These are phyloP conservation scores for Scleroderma bovista DNA, from an alignment of 768 basidiomycete species.

Conservation along the genomic window DNA sequence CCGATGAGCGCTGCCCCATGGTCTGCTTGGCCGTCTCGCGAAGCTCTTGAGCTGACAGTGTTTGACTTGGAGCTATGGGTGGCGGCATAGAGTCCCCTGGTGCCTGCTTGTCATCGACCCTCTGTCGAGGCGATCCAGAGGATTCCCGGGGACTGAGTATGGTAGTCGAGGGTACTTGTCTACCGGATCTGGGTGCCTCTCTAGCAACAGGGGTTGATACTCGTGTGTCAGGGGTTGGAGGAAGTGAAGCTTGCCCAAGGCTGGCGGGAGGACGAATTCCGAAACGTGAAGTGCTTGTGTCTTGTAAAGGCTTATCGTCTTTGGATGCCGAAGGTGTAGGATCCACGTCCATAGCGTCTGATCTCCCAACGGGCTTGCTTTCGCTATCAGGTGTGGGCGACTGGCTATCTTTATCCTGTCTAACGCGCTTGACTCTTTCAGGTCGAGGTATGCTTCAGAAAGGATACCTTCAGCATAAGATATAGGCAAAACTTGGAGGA, in stretches of 20 bases:
- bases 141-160: constrained; percentile 28
- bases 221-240: constrained; percentile 14
- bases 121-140: constrained; percentile 36
- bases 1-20: constrained; percentile 36
- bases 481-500: not conserved
- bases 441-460: constrained; percentile 65
- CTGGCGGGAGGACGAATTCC: constrained; percentile 14
- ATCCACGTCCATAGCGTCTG: constrained; percentile 36
- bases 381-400: constrained; percentile 31
- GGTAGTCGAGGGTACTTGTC: constrained; percentile 8
- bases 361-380: constrained; percentile 14
- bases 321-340: constrained; percentile 11
- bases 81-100: constrained; percentile 64
- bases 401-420: constrained; percentile 33
- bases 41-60: constrained; percentile 70
- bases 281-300: constrained; percentile 14
- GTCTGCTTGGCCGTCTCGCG: constrained; percentile 75
- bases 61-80: constrained; percentile 73
- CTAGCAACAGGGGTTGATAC: constrained; percentile 10
- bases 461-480: constrained; percentile 6
- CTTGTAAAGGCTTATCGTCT: constrained; percentile 23
- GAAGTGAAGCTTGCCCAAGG: constrained; percentile 11
- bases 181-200: constrained; percentile 16
- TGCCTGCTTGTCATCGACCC: constrained; percentile 35
- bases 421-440: constrained; percentile 67